A percentile compares a stretch with the other conserved stretches of the same genome.
Evolutionary conservation across 2,329 filamentous ascomycete species (phyloP).

Genomic region (Diaporthe ampelina): DNA sequence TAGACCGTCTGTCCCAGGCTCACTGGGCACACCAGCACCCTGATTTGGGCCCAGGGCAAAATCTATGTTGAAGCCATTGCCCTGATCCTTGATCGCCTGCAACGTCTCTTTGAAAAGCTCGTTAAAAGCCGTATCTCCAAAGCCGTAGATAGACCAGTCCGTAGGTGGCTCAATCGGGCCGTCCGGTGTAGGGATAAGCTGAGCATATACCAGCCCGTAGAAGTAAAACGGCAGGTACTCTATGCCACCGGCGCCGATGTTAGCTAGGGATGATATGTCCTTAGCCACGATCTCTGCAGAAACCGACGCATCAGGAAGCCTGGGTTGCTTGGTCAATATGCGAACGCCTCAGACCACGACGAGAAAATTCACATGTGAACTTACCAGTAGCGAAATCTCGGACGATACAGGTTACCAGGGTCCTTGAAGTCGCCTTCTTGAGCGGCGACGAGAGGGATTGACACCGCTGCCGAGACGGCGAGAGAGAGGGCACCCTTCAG

Average conservation of each 20-base stretch:
- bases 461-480: not conserved
- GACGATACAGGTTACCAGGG: slow-evolving; percentile 23
- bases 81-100: slow-evolving; percentile 50
- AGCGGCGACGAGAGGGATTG: not conserved
- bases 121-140: slow-evolving; percentile 51
- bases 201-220: slow-evolving; percentile 24
- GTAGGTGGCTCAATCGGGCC: slow-evolving; percentile 20
- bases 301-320: slow-evolving; percentile 30
- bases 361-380: not conserved
- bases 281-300: slow-evolving; percentile 29
- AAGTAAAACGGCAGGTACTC: slow-evolving; percentile 37
- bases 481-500: not conserved
- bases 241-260: slow-evolving; percentile 35
- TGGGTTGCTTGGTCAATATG: not conserved
- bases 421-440: slow-evolving; percentile 20
- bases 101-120: slow-evolving; percentile 42
- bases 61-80: slow-evolving; percentile 58
- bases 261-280: slow-evolving; percentile 29
- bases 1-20: slow-evolving; percentile 18
- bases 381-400: slow-evolving; percentile 32
- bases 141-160: slow-evolving; percentile 46
- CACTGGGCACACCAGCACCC: slow-evolving; percentile 56
- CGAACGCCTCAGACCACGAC: no score
- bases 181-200: not conserved
- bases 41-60: slow-evolving; percentile 62